Conservation (phyloP, 306 rosid species). For the Pyrus betulifolia region DNA sequence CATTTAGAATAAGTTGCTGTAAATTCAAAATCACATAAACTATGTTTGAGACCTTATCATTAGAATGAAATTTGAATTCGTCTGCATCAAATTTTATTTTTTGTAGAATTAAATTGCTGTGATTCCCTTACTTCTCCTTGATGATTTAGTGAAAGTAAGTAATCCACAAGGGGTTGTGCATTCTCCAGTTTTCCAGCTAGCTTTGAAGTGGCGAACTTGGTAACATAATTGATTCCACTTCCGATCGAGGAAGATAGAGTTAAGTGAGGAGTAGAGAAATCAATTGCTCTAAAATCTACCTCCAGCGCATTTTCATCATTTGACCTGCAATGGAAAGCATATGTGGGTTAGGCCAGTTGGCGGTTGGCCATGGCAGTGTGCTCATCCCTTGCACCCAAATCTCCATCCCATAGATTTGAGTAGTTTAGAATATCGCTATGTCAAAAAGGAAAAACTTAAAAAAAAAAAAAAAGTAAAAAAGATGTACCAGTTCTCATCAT, state of each 20-base stretch:
- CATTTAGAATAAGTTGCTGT: slow-evolving; percentile 70
- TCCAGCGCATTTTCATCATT: slow-evolving; percentile 76
- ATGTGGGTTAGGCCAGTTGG: background rate
- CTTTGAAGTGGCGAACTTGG: slow-evolving; percentile 53
- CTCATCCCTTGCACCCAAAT: background rate
- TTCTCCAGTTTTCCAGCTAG: slow-evolving; percentile 44
- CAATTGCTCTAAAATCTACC: slow-evolving; percentile 76
- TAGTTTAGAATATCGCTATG: too few species aligned
- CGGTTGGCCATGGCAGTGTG: background rate
- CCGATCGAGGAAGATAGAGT: slow-evolving; percentile 76
- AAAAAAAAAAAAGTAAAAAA: background rate
- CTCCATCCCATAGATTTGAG: background rate
- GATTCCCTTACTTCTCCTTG: slow-evolving; percentile 58
- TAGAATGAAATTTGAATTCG: background rate
- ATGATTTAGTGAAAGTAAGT: slow-evolving; percentile 49
- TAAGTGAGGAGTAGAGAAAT: slow-evolving; percentile 51
- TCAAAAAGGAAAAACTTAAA: background rate
- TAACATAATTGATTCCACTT: slow-evolving; percentile 51
- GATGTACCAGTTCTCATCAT: slow-evolving; percentile 57
- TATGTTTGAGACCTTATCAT: background rate
- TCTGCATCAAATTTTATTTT: background rate
- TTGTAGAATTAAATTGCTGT: background rate
- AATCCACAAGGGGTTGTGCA: slow-evolving; percentile 73
- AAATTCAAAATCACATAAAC: slow-evolving; percentile 1
- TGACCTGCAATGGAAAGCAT: slow-evolving; percentile 43